Base-by-base conservation (phyloP, 441 rosid species). In the Viola pubescens region DNA sequence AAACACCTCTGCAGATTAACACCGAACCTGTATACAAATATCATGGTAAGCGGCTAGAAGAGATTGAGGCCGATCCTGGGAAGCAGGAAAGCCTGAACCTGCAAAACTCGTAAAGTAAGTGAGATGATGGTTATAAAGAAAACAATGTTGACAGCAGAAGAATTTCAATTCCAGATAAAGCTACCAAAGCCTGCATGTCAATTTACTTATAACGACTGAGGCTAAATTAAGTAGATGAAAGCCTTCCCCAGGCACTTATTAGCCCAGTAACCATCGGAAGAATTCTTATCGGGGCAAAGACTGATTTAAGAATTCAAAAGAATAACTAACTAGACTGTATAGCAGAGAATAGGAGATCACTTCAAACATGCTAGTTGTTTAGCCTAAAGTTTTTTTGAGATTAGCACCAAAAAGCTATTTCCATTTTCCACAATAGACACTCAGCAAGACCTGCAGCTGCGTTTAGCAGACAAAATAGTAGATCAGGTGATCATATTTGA, bases 51-150 rank as follows among this genome's bases (percentile, higher is more conserved):
- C 75, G 62, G 68, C 73, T 57, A 66, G 58, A 71, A 59, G 59
- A 66, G 54, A 54, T 60, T 55, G 62, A 68, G 75, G 67, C 75
- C 53, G 73, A 63, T 67, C 72, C 72, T 74, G 66, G 62, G 64
- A 60, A 67, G 79, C 79, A 71, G 70, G 79, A 68, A 67, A 68
- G 60, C 76, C 76, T 62, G 74, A 71, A 72, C 79, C 79, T 75
- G 79, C 76, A 75, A 68, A 71, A 71, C 76, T 75, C 5, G 59
- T 43, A 62, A 71, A 51, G 16, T 10, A 52, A 34, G 64, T 75
- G 69, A 75, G 79, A 62, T 41, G 50, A 59, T 11, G 61, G 52
- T 9, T 63, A 57, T 37, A 4, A 7, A 14, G 42, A 13, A 10
- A 4, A 9, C 66, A 70, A 34, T 9, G 9, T 19, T 34, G 42